phyloP scores from a whole-genome alignment of 306 rosid species.

The Quercus engelmannii region DNA sequence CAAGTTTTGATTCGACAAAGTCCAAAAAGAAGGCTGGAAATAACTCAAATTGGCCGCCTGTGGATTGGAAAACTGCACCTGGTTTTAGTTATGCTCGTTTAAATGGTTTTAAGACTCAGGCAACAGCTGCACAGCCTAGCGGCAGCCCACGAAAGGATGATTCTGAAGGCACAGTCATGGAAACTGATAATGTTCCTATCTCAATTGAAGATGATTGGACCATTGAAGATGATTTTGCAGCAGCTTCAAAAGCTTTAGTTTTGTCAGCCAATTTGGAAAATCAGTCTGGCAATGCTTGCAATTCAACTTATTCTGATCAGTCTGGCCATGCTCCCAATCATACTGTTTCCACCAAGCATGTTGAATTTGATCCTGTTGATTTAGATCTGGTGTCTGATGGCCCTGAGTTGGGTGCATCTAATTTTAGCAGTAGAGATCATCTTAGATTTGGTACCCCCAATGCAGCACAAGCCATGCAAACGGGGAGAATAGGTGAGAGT shows the following conservation, averaged over 20 bases:
- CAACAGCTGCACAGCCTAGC: slow-evolving; percentile 31
- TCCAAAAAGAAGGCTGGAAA: slow-evolving; percentile 38
- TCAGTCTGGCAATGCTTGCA: slow-evolving; percentile 12
- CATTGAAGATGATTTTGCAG: slow-evolving; percentile 29
- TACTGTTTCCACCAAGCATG: slow-evolving; percentile 13
- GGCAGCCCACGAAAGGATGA: slow-evolving; percentile 24
- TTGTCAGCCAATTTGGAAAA: slow-evolving; percentile 35
- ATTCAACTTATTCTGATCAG: slow-evolving; percentile 2
- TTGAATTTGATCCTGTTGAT: slow-evolving; percentile 25
- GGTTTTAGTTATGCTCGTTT: slow-evolving; percentile 64
- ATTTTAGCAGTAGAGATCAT: slow-evolving; percentile 38
- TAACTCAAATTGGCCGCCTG: slow-evolving; percentile 68
- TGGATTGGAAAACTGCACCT: slow-evolving; percentile 85
- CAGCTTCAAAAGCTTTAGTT: slow-evolving; percentile 31
- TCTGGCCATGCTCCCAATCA: slow-evolving; percentile 23
- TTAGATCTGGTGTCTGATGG: slow-evolving; percentile 20
- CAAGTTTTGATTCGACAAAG: slow-evolving; percentile 24
- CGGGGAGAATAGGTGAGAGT: slow-evolving; percentile 74
- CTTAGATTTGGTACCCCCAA: slow-evolving; percentile 51
- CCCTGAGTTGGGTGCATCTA: slow-evolving; percentile 12
- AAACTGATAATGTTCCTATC: slow-evolving; percentile 35
- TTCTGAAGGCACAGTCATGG: slow-evolving; percentile 23
- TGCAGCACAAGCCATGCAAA: slow-evolving; percentile 40
- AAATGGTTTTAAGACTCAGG: slow-evolving; percentile 50
- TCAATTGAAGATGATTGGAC: slow-evolving; percentile 45